Evolutionary conservation across 768 basidiomycete species (phyloP).

Genomic region (Floccularia luteovirens): DNA sequence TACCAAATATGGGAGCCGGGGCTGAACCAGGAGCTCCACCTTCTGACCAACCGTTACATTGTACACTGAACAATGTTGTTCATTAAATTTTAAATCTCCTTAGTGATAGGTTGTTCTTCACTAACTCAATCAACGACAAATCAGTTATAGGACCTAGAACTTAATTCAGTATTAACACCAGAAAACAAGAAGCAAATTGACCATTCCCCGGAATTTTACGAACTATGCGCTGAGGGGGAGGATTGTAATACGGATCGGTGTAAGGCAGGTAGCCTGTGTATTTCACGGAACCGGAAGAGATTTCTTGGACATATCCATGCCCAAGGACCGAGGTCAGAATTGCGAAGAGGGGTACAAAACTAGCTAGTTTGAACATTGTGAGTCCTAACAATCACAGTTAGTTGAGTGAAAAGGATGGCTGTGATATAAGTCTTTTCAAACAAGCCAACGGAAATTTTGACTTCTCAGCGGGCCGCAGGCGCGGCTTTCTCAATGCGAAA

Average conservation of each 20-base stretch:
- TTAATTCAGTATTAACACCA: not conserved
- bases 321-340: slow-evolving; percentile 14
- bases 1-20: slow-evolving; percentile 30
- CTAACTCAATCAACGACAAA: slow-evolving; percentile 28
- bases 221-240: slow-evolving; percentile 27
- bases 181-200: slow-evolving; percentile 7
- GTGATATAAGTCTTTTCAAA: too few species aligned
- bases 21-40: slow-evolving; percentile 20
- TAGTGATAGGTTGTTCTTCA: not conserved
- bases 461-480: too few species aligned
- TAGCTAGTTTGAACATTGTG: slow-evolving; percentile 2
- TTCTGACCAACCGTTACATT: slow-evolving; percentile 23
- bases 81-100: not conserved
- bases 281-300: slow-evolving; percentile 16
- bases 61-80: slow-evolving; percentile 14
- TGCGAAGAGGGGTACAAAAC: slow-evolving; percentile 5
- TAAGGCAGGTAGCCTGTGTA: slow-evolving; percentile 29
- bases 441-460: too few species aligned
- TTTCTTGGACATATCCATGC: slow-evolving; percentile 29
- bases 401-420: too few species aligned
- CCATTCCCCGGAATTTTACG: slow-evolving; percentile 34
- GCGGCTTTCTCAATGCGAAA: too few species aligned
- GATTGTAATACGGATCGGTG: slow-evolving; percentile 20
- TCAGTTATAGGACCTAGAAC: slow-evolving; percentile 26
- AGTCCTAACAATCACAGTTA: not conserved